Base-by-base conservation (phyloP, 441 rosid species). In the Erodium trifolium region DNA sequence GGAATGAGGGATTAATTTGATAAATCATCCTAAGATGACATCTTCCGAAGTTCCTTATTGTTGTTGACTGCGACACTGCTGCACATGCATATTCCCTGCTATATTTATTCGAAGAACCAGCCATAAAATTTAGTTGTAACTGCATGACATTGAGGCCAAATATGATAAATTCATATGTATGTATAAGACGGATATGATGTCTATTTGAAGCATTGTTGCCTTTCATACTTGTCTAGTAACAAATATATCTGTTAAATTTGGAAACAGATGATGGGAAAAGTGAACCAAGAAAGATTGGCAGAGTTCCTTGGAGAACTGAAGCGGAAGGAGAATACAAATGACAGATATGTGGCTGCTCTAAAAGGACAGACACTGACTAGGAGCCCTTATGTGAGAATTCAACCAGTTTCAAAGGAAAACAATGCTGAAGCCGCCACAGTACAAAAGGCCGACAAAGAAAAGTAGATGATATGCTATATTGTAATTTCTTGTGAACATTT, bases 221-320 rank as follows among this genome's bases (percentile, higher is more conserved):
- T 37, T 70, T 67, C 17, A 0, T 18, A 71, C 18, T 53, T 37
- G 27, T 11, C 47, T 11, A 18, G 39, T 3, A 53, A 23, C 8
- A n/a, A 27, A 23, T 35, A 68, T 39, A 53, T 34, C 29, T 31
- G 27, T 71, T 68, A 8, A 70, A 63, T 63, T 64, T 65, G 65
- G 73, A 65, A 67, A 59, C 81, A 93, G 98, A 84, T 92, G 97
- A 87, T 94, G 98, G 97, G 90, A 49, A 85, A 81, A 84, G 97
- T 87, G 17, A 90, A 92, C 75, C 84, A 81, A 79, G 97, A 92
- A 76, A 81, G 99, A 74, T 77, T 94, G 67, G 97, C 92, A 5
- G 99, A 90, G 68, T 94, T 85, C 78, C 94, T 94, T 0, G 90
- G 92, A 66, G 98, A 94, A 83, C 79, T 94, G 73, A 82, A 92